Percentiles rank a stretch among this genome's conserved stretches.
Conservation (phyloP, 768 basidiomycete genomes). For the Lactarius evosmus region DNA sequence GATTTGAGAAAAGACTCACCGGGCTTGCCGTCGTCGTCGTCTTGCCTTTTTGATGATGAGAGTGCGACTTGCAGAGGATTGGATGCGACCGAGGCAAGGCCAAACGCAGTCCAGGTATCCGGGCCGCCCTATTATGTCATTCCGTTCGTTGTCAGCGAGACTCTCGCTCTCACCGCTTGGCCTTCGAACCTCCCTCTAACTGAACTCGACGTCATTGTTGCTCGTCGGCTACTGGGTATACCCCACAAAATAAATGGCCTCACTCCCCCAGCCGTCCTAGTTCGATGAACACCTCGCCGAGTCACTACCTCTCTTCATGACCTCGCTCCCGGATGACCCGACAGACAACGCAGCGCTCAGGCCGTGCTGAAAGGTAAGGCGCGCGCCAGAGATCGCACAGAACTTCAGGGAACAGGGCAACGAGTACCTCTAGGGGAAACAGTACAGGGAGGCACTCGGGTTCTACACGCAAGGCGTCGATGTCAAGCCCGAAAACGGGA, state of each 20-base stretch:
- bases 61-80: no score
- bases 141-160: no score
- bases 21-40: no score
- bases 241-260: not conserved
- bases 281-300: conserved; percentile 47
- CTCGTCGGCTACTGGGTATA: not conserved
- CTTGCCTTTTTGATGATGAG: no score
- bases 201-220: not conserved
- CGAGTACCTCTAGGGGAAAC: conserved; percentile 85
- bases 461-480: conserved; percentile 93
- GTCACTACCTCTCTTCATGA: conserved; percentile 89
- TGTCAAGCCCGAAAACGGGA: conserved; percentile 65
- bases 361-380: not conserved
- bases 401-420: conserved; percentile 97
- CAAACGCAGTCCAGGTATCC: no score
- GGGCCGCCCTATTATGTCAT: no score
- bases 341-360: conserved; percentile 60
- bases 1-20: no score
- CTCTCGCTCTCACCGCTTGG: not conserved
- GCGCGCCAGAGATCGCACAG: conserved; percentile 70
- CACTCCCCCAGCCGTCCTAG: conserved; percentile 27
- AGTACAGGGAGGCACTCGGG: conserved; percentile 79
- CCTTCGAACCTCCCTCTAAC: no score
- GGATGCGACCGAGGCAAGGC: no score
- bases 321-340: conserved; percentile 68